Base-by-base conservation (phyloP, 257 asterid species). In the Leptodermis oblonga region DNA sequence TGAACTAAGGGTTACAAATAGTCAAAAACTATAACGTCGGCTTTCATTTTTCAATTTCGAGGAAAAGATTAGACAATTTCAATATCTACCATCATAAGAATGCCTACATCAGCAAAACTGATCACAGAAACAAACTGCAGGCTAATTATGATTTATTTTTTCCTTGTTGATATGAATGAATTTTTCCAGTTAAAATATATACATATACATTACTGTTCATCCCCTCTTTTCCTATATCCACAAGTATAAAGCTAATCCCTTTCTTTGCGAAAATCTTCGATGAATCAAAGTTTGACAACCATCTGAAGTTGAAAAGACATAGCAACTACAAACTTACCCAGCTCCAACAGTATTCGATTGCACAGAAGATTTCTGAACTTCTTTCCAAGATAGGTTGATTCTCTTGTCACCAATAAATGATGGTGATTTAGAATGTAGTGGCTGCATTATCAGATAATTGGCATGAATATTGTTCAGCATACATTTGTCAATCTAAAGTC, bases 321-420 rank as follows among this genome's bases (percentile, higher is more conserved):
- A 31, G 65, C 30, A 20, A 56, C 42, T 55, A 5, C 65, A 51
- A 34, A 80, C 90, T 70, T 92, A 92, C 97, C 95, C 86, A 20
- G 84, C 68, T 51, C 83, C 73, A 68, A 78, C 26, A 43, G 82
- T 72, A 74, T 85, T 70, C 63, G 88, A 75, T 49, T 85, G 55
- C 63, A 78, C 74, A 9, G 84, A 66, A 77, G 95, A 74, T 74
- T 87, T 88, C 70, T 59, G 83, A 28, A 77, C 80, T 74, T 89
- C 97, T 82, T 85, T 92, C 98, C 98, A 89, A n/a, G 98, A 87
- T 58, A 92, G 79, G 81, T 53, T 84, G 36, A 89, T 85, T 62
- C 41, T 85, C 86, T 87, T 86, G 82, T 89, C 95, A 62, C 90
- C 96, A 59, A 86, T 83, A 78, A 92, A 92, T 73, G 97, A 81